Percentiles rank a stretch among this genome's conserved stretches.
These are phyloP conservation scores for Globisporangium uncinulatum DNA, from an alignment of 352 stramenopile genomes.

Conservation along the genomic window DNA sequence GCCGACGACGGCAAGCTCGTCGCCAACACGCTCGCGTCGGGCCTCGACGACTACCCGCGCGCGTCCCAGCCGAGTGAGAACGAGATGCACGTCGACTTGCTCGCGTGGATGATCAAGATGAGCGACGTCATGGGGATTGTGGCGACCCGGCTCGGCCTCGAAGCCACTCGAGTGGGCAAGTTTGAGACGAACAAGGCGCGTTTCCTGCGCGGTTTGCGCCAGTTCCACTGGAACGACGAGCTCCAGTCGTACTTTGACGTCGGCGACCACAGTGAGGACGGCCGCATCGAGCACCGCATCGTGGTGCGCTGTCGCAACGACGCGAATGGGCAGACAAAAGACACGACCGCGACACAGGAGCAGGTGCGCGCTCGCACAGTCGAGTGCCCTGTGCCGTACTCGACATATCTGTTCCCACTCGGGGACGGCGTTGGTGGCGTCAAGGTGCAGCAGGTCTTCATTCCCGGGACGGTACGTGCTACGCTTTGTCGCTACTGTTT, in stretches of 20 bases:
- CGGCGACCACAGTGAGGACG: slow-evolving; percentile 71
- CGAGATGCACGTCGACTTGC: slow-evolving; percentile 89
- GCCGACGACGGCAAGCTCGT: slow-evolving; percentile 74
- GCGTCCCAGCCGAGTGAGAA: slow-evolving; percentile 58
- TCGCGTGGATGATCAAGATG: slow-evolving; percentile 86
- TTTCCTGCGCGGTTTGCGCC: slow-evolving; percentile 42
- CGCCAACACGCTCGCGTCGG: slow-evolving; percentile 89
- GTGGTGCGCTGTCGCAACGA: slow-evolving; percentile 64
- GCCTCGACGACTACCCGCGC: slow-evolving; percentile 91
- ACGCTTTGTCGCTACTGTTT: not conserved
- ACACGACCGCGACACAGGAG: slow-evolving; percentile 30
- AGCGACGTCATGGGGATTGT: slow-evolving; percentile 53
- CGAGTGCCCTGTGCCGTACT: slow-evolving; percentile 51
- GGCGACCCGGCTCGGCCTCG: slow-evolving; percentile 25
- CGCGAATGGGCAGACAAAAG: slow-evolving; percentile 26
- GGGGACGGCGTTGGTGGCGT: slow-evolving; percentile 74
- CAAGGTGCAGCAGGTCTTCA: slow-evolving; percentile 66
- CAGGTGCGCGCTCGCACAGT: slow-evolving; percentile 29
- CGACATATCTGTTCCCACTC: slow-evolving; percentile 70
- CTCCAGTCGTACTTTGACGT: slow-evolving; percentile 74
- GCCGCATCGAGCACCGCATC: slow-evolving; percentile 58
- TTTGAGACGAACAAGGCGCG: slow-evolving; percentile 28
- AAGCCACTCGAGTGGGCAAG: slow-evolving; percentile 11
- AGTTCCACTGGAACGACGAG: slow-evolving; percentile 68
- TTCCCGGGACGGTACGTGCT: slow-evolving; percentile 34